Evolutionary conservation across 371 early-diverging fungal species (phyloP), one percentile per base, ranked within the genome.

Genomic region (Syncephalastrum racemosum): DNA sequence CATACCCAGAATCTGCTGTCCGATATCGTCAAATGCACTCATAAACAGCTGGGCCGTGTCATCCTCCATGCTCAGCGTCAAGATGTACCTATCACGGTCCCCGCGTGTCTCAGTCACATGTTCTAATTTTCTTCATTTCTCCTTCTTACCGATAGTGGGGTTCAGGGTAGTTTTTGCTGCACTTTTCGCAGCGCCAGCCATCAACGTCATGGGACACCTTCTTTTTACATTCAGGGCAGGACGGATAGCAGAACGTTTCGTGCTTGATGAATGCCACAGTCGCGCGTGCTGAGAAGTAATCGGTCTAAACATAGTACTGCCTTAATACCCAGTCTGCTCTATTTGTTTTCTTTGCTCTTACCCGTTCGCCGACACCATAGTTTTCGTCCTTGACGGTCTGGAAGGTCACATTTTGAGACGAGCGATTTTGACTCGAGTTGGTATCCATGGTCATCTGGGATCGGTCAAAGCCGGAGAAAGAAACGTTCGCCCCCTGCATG

Each of bases 141-240:
- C 4, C 22, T 31, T 13, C 54, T 56, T 64, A 85, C 80, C 92
- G 73, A 76, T 92, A 91, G 0, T 82, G 71, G 5, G 95, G 95
- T 1, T 66, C 67, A 2, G 81, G 81, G 60, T 67, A 87, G 1
- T 70, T 59, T 53, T 77, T 78, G 60, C 87, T 76, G 70, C 98
- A 98, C 65, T 93, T 95, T 59, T 96, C 97, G 68, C 99, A 99
- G 43, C 92, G 71, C 96, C 95, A 98, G n/a, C 79, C 76, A 10
- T 50, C 73, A 5, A 56, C 68, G 23, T 86, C 84, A 43, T 85
- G 75, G 15, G 74, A 71, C 41, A 94, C 84, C 84, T 98, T 98
- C 75, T 97, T 98, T 63, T 82, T 89, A 70, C 98, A 98, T 16
- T 75, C 82, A n/a, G 91, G 93, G 74, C 97, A 98, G 3, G 90